Evolutionary conservation across 306 rosid genomes (phyloP), one percentile per base, ranked within the genome.

Genomic region (Pterocarpus macrocarpus): DNA sequence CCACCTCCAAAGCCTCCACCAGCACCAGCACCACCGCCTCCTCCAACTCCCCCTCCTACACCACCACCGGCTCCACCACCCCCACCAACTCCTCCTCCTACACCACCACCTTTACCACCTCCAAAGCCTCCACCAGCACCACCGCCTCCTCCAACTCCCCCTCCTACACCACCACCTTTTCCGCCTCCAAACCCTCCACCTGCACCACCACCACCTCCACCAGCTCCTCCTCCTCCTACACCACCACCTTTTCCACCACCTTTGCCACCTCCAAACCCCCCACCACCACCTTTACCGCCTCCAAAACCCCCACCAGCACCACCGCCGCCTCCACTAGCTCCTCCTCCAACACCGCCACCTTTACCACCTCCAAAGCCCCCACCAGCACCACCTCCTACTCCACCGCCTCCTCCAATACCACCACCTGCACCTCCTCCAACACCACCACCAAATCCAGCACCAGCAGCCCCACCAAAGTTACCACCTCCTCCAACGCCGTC

Each of bases 21-120:
- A 47, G n/a, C 80, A 13, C 53, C 63, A 4, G 64, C 15, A 2
- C 77, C 71, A 2, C 30, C 84, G 9, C 69, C 82, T 2, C 69
- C 69, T 5, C 59, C 67, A 8, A 59, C 34, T 0, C 83, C 86
- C 0, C 73, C 83, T 3, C 36, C 36, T 1, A 34, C 73, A 8
- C 58, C 64, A 47, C 73, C 49, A 0, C 81, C n/a, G 6, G 7
- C 79, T 55, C 33, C 64, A 4, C 4, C 7, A 0, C 70, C 83
- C 0, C 67, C 76, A 1, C 35, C 78, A 0, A 2, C 5, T 0
- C 82, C 86, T 5, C 55, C 80, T 0, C 83, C 81, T 5, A 1
- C 56, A 0, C 66, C 81, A 2, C 45, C 49, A 0, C 63, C 86
- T 0, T 16, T 7, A 1, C 69, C 76, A 0, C 63, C 64, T 7